Conservation (phyloP, 2,329 filamentous ascomycete species). For the Xenosphaeropsis pyriputrescens region DNA sequence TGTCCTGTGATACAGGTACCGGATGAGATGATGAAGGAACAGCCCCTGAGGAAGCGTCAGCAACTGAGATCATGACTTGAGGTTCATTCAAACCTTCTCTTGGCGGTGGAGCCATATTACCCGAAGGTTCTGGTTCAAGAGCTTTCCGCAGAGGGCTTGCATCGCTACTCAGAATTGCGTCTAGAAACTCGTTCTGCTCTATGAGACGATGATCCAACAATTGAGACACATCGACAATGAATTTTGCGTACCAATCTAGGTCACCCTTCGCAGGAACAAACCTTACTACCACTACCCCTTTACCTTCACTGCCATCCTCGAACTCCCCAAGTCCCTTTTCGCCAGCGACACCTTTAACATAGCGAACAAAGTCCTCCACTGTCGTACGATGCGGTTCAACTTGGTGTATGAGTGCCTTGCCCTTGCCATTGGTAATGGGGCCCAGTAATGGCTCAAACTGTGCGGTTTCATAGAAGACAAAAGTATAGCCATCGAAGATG, state of each 20-base stretch:
- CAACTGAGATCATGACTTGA: too few relatives aligned
- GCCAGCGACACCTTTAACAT: constrained; percentile 60
- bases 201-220: constrained; percentile 69
- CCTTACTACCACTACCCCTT: constrained; percentile 66
- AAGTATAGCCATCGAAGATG: constrained; percentile 77
- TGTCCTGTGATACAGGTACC: too few relatives aligned
- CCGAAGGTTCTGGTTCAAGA: constrained; percentile 35
- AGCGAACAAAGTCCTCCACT: constrained; percentile 63
- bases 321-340: constrained; percentile 56
- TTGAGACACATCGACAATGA: constrained; percentile 55
- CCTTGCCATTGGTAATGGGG: constrained; percentile 63
- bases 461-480: constrained; percentile 65
- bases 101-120: constrained; percentile 11
- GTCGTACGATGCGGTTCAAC: constrained; percentile 48
- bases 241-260: constrained; percentile 51
- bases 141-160: constrained; percentile 55
- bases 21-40: neutral
- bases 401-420: constrained; percentile 61
- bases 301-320: constrained; percentile 45
- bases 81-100: constrained; percentile 9
- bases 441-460: constrained; percentile 67
- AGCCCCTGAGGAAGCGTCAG: too few relatives aligned
- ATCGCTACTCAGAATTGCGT: constrained; percentile 75
- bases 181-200: constrained; percentile 81
- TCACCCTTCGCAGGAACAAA: constrained; percentile 44